These are phyloP conservation scores for Fusarium goolgardi DNA, from an alignment of 2,329 filamentous ascomycete species.

Conservation along the genomic window DNA sequence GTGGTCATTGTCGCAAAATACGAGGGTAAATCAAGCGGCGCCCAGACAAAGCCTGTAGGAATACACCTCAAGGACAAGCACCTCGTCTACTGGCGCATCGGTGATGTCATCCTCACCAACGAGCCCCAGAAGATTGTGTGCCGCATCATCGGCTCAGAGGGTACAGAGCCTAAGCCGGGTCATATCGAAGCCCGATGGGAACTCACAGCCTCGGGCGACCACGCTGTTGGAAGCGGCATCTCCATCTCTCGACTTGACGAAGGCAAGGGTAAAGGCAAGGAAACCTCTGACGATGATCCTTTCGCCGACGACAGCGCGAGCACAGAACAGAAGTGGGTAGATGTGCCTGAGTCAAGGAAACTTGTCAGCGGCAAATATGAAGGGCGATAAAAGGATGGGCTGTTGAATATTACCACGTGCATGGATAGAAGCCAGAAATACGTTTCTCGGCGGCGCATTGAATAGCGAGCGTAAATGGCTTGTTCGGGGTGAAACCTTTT, in stretches of 20 bases:
- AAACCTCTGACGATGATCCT: constrained; percentile 67
- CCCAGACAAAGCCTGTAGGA: constrained; percentile 82
- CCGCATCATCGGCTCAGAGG: constrained; percentile 79
- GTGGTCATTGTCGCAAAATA: constrained; percentile 79
- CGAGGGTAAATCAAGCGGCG: constrained; percentile 73
- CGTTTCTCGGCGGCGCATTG: constrained; percentile 49
- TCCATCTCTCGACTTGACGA: constrained; percentile 68
- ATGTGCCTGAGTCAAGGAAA: constrained; percentile 74
- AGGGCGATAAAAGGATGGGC: constrained; percentile 52
- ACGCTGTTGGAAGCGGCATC: constrained; percentile 69
- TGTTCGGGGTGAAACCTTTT: constrained; percentile 36
- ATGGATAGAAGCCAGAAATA: constrained; percentile 41
- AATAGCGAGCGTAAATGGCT: constrained; percentile 47
- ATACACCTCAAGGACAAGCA: constrained; percentile 82
- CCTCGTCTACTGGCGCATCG: constrained; percentile 82
- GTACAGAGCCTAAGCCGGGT: constrained; percentile 76
- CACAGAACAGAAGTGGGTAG: constrained; percentile 67
- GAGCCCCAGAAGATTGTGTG: constrained; percentile 83
- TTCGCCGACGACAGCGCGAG: constrained; percentile 68
- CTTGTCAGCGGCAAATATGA: constrained; percentile 82
- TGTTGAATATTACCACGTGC: constrained; percentile 25
- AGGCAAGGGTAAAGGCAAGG: constrained; percentile 64
- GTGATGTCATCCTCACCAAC: constrained; percentile 75
- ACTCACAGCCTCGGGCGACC: constrained; percentile 56
- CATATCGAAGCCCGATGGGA: constrained; percentile 89